Evolutionary conservation across 2,329 filamentous ascomycete species (phyloP), one percentile per base, ranked within the genome.

Genomic region (Botrytis pseudocinerea): DNA sequence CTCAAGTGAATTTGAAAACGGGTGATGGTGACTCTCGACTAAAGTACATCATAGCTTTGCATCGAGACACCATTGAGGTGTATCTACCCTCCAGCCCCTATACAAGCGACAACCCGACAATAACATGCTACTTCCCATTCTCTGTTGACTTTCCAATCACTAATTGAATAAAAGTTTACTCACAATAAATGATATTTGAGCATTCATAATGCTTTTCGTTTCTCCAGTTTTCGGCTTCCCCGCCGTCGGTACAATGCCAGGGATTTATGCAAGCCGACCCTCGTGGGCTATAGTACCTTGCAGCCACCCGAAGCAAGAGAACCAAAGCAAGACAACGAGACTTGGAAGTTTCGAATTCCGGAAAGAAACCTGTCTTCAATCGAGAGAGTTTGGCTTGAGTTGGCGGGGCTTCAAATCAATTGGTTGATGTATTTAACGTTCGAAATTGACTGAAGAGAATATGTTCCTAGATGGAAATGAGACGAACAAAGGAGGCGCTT

Each of bases 181-280:
- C 83, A 88, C 87, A 80, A 89, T 83, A 76, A 89, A 88, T 44
- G 85, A 87, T 78, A 89, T 85, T 80, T 88, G 86, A 73, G 87
- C 86, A 77, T 86, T 88, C 87, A 89, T 89, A 76, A 74, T 84
- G 79, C 68, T 71, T 76, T 73, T 69, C 40, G 73, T 44, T 60
- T 65, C 71, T 74, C 74, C 73, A 76, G 74, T 74, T 74, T 76
- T 66, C 70, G 61, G 71, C 62, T 75, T 77, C 71, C 76, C 70
- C 51, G 40, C 46, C 46, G 18, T 57, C 42, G 32, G 54, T 42
- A 59, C 63, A 44, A 40, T 72, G 74, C 75, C 48, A 76, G 78
- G 79, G 73, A 75, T 28, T 60, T 74, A 79, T 80, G 78, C 78
- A 78, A 77, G 74, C 74, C 73, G 76, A 75, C 72, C 73, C 75